Evolutionary conservation across 2,329 filamentous ascomycete genomes (phyloP).

Genomic region (Neonectria neomacrospora): DNA sequence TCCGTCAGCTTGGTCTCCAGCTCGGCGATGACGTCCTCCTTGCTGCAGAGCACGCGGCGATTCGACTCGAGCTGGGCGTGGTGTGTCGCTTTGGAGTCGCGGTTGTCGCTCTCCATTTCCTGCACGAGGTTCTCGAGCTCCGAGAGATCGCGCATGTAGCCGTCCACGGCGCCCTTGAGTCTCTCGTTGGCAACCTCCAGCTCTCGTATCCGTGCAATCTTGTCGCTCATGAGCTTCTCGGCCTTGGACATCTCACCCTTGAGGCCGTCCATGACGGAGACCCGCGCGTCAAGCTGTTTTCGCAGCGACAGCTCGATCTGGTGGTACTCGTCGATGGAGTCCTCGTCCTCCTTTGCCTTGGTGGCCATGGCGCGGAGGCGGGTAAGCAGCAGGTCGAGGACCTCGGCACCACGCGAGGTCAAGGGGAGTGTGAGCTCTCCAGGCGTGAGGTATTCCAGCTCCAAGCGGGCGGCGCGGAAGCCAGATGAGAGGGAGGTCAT

Average conservation of each 20-base stretch:
- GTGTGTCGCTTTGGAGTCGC: conserved; percentile 46
- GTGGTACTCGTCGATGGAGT: conserved; percentile 70
- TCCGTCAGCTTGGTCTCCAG: conserved; percentile 58
- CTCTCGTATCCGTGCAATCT: conserved; percentile 55
- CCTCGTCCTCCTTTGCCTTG: conserved; percentile 60
- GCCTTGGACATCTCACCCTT: conserved; percentile 54
- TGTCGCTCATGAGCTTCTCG: conserved; percentile 49
- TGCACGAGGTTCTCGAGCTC: conserved; percentile 65
- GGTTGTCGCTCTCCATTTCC: conserved; percentile 56
- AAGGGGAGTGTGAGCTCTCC: conserved; percentile 67
- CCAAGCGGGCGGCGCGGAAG: conserved; percentile 67
- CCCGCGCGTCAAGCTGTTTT: conserved; percentile 65
- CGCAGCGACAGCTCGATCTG: conserved; percentile 65
- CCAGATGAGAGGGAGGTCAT: conserved; percentile 58
- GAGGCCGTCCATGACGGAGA: conserved; percentile 62
- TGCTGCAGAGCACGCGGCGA: conserved; percentile 49
- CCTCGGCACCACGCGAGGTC: conserved; percentile 62
- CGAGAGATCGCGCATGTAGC: conserved; percentile 64
- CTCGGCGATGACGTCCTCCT: conserved; percentile 51
- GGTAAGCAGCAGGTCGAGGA: conserved; percentile 65
- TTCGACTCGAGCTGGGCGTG: conserved; percentile 50
- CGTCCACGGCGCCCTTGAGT: conserved; percentile 62
- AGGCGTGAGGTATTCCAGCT: conserved; percentile 70
- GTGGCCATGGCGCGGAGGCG: conserved; percentile 62
- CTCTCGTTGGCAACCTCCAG: conserved; percentile 62